Percentiles rank a stretch among this genome's conserved stretches.
Evolutionary conservation across 164 flowering plant species (phyloP).

Genomic region (Saururus chinensis): DNA sequence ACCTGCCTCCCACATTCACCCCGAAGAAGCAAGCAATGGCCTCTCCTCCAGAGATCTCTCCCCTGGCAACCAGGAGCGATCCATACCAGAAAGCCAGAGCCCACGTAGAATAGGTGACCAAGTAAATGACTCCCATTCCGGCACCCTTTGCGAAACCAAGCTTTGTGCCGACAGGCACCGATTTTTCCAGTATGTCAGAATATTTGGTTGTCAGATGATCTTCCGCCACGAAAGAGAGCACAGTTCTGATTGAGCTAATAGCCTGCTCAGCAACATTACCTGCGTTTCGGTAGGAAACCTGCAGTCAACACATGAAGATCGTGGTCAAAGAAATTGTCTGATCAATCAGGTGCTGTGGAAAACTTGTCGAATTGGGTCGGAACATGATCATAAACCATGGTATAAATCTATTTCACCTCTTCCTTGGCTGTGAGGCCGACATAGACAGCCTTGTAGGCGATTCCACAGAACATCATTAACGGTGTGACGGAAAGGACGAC

Average conservation of each 20-base stretch:
- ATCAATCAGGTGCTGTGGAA: too few relatives aligned
- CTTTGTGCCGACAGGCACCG: constrained; percentile 47
- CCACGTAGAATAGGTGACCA: constrained; percentile 73
- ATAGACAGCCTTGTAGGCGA: constrained; percentile 67
- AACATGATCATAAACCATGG: neutral
- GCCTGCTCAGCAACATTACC: constrained; percentile 64
- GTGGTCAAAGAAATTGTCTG: too few relatives aligned
- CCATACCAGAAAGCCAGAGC: constrained; percentile 87
- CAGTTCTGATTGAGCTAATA: constrained; percentile 58
- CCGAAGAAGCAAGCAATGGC: constrained; percentile 87
- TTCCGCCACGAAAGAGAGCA: constrained; percentile 60
- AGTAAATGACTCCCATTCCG: constrained; percentile 65
- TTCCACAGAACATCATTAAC: constrained; percentile 61
- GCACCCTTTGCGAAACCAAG: constrained; percentile 72
- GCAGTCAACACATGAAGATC: neutral
- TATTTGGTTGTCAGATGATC: constrained; percentile 41
- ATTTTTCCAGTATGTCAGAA: constrained; percentile 22
- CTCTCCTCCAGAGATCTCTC: constrained; percentile 41
- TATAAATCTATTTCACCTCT: constrained; percentile 28
- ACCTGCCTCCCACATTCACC: constrained; percentile 82
- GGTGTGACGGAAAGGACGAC: constrained; percentile 65
- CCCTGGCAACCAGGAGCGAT: constrained; percentile 39
- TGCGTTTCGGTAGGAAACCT: constrained; percentile 55
- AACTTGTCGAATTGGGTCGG: too few relatives aligned
- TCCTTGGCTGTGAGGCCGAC: constrained; percentile 69